Percentiles rank a stretch among this genome's conserved stretches.
phyloP scores from a whole-genome alignment of 129 eudicot species.

The Flaveria sonorensis region DNA sequence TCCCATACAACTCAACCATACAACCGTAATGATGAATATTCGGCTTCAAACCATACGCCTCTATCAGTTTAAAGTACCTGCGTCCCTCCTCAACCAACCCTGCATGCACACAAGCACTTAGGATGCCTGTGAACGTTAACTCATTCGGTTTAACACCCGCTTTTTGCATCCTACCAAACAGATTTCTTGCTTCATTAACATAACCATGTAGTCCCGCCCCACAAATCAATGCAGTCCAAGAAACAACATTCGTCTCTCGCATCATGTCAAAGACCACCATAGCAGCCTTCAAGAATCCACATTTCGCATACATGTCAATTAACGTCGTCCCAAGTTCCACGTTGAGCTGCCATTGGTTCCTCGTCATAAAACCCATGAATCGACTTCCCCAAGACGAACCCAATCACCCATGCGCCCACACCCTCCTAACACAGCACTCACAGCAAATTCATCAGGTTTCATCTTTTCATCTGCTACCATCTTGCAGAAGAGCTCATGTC shows the following conservation, averaged over 20 bases:
- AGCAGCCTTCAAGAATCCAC: constrained; percentile 59
- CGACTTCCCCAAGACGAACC: constrained; percentile 56
- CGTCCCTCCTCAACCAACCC: constrained; percentile 67
- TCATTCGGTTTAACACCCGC: constrained; percentile 58
- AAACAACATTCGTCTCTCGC: constrained; percentile 40
- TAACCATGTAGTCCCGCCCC: constrained; percentile 59
- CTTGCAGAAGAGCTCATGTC: constrained; percentile 44
- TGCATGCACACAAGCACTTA: constrained; percentile 61
- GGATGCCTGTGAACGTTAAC: constrained; percentile 66
- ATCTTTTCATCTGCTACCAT: constrained; percentile 41
- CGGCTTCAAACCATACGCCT: constrained; percentile 50
- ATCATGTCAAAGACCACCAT: constrained; percentile 44
- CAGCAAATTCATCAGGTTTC: constrained; percentile 50
- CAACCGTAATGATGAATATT: constrained; percentile 74
- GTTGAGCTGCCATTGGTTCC: constrained; percentile 46
- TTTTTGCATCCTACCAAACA: constrained; percentile 54
- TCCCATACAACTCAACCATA: constrained; percentile 72
- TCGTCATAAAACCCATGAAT: constrained; percentile 46
- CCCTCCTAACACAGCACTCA: constrained; percentile 43
- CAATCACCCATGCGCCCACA: constrained; percentile 55
- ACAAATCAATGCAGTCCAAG: constrained; percentile 76
- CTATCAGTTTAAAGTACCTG: constrained; percentile 42
- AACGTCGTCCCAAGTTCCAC: constrained; percentile 60
- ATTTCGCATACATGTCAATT: constrained; percentile 66
- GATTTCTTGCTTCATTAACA: constrained; percentile 43